Evolutionary conservation across 225 moss, liverwort and hornwort genomes (phyloP).

Genomic region (Polytrichum formosum): DNA sequence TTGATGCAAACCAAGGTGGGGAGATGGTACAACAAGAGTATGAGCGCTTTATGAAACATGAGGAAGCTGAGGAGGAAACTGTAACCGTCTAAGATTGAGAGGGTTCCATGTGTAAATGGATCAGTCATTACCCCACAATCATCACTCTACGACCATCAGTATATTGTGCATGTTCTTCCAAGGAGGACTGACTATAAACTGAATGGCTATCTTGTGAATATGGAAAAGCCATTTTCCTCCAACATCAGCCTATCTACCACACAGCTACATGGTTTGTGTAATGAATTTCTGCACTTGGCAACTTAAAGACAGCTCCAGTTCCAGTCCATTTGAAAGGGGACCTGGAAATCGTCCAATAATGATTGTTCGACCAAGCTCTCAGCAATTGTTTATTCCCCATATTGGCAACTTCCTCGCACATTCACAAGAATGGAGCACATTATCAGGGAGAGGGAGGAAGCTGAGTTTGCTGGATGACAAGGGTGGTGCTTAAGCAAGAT

Average conservation of each 20-base stretch:
- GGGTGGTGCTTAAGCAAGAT: background rate
- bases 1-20: constrained; percentile 79
- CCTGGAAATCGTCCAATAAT: background rate
- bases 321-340: background rate
- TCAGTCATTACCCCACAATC: background rate
- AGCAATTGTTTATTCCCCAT: background rate
- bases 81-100: constrained; percentile 28
- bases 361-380: background rate
- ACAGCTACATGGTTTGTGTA: background rate
- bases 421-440: constrained; percentile 1
- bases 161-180: constrained; percentile 3
- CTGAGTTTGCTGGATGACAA: background rate
- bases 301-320: background rate
- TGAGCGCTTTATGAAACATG: constrained; percentile 83
- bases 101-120: background rate
- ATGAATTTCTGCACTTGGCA: background rate
- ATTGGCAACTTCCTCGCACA: background rate
- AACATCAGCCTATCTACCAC: background rate
- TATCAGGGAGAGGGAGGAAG: background rate
- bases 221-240: background rate
- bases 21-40: constrained; percentile 87
- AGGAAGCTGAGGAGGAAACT: constrained; percentile 58
- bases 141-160: constrained; percentile 1
- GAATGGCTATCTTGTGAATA: background rate
- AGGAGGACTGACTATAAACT: background rate